Evolutionary conservation across 2,329 filamentous ascomycete genomes (phyloP).

Genomic region (Venturia pyrina): DNA sequence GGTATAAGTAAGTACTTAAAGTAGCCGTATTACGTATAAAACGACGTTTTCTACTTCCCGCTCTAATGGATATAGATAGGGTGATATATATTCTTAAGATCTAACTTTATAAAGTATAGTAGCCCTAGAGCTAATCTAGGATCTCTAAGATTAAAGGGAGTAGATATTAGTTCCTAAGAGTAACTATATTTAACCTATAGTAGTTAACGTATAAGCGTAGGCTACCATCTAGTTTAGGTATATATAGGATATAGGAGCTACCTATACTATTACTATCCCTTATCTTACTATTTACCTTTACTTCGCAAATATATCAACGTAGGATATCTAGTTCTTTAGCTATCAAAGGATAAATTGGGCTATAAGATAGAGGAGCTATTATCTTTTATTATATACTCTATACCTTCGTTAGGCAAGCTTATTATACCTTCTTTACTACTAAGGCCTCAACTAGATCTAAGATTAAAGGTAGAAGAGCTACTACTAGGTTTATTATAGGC

Average conservation of each 20-base stretch:
- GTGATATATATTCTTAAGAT: no score
- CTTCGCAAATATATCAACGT: conserved; percentile 16
- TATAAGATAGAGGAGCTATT: no score
- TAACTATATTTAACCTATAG: conserved; percentile 12
- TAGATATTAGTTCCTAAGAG: conserved; percentile 26
- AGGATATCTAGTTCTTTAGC: conserved; percentile 6
- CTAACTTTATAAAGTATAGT: no score
- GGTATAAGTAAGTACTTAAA: conserved; percentile 26
- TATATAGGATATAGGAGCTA: no score
- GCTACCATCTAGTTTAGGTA: no score
- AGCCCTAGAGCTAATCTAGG: no score
- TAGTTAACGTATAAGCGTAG: conserved; percentile 26
- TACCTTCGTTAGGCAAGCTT: no score
- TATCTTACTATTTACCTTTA: conserved; percentile 14
- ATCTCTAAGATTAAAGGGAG: conserved; percentile 21
- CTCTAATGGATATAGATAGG: not conserved
- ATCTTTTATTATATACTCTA: no score
- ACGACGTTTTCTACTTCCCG: not conserved
- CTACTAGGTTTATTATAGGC: not conserved
- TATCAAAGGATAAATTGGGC: not conserved
- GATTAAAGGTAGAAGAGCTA: not conserved
- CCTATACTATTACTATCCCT: no score
- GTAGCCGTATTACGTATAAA: not conserved
- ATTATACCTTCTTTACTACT: not conserved
- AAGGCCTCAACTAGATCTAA: not conserved